Conservation (phyloP, 2,329 filamentous ascomycete species). For the Alternaria triticimaculans region DNA sequence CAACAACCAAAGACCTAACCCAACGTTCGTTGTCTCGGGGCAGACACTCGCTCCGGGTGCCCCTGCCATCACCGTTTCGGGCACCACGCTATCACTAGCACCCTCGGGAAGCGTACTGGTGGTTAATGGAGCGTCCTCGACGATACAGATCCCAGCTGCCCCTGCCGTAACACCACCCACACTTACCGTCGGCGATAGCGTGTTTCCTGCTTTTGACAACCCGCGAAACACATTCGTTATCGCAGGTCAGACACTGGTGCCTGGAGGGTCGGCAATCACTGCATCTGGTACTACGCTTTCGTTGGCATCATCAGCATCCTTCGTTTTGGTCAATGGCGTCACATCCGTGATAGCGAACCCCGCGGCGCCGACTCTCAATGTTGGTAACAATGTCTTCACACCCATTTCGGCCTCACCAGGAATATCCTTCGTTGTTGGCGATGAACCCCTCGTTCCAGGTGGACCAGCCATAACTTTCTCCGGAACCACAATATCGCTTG, state of each 20-base stretch:
- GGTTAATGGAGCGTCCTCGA: constrained; percentile 44
- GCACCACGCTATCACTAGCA: constrained; percentile 41
- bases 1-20: constrained; percentile 2
- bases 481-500: constrained; percentile 43
- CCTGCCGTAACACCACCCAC: constrained; percentile 25
- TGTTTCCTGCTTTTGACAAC: constrained; percentile 32
- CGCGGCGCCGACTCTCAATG: constrained; percentile 31
- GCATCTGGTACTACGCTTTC: constrained; percentile 41
- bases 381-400: constrained; percentile 35
- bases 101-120: constrained; percentile 36
- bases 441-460: constrained; percentile 44
- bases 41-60: constrained; percentile 47
- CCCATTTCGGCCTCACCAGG: constrained; percentile 34
- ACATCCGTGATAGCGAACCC: constrained; percentile 41
- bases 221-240: constrained; percentile 47
- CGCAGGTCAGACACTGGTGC: constrained; percentile 45
- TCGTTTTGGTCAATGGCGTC: constrained; percentile 41
- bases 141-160: constrained; percentile 33
- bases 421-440: constrained; percentile 46
- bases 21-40: constrained; percentile 48
- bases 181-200: constrained; percentile 17
- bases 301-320: constrained; percentile 33
- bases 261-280: constrained; percentile 41
- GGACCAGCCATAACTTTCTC: constrained; percentile 41
- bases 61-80: constrained; percentile 38